Percentiles rank a stretch among this genome's conserved stretches.
phyloP scores from a whole-genome alignment of 78 protist genomes.

The Planoprotostelium fungivorum region DNA sequence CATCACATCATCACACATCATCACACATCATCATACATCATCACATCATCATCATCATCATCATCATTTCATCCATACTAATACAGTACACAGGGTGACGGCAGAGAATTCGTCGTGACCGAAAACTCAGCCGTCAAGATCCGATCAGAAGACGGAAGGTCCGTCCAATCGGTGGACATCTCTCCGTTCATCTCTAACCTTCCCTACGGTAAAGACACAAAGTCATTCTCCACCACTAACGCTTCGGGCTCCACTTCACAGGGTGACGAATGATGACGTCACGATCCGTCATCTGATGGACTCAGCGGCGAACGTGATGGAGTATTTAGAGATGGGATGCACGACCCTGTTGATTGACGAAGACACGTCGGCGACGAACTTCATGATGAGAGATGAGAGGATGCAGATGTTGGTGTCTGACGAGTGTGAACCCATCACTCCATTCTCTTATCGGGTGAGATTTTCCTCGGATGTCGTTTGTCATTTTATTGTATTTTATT shows the following conservation, averaged over 20 bases:
- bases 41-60: no score
- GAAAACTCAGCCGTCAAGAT: constrained; percentile 10
- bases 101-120: constrained; percentile 46
- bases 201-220: constrained; percentile 16
- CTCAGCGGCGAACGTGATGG: constrained; percentile 17
- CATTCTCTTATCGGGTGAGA: constrained; percentile 25
- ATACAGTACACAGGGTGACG: constrained; percentile 51
- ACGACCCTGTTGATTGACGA: constrained; percentile 52
- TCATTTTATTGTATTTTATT: neutral
- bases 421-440: constrained; percentile 57
- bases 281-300: neutral
- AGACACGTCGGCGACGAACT: constrained; percentile 71
- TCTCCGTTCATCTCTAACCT: constrained; percentile 31
- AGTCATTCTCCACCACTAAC: constrained; percentile 16
- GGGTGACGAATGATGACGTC: neutral
- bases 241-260: constrained; percentile 63
- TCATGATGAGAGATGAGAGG: constrained; percentile 44
- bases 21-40: no score
- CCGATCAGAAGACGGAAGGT: constrained; percentile 64
- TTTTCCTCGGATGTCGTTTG: neutral
- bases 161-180: constrained; percentile 21
- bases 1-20: no score
- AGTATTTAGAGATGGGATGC: constrained; percentile 37
- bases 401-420: constrained; percentile 32
- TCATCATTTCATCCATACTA: no score